Percentiles rank a stretch among this genome's conserved stretches.
Evolutionary conservation across 2,329 filamentous ascomycete genomes (phyloP).

Genomic region (Colletotrichum siamense): DNA sequence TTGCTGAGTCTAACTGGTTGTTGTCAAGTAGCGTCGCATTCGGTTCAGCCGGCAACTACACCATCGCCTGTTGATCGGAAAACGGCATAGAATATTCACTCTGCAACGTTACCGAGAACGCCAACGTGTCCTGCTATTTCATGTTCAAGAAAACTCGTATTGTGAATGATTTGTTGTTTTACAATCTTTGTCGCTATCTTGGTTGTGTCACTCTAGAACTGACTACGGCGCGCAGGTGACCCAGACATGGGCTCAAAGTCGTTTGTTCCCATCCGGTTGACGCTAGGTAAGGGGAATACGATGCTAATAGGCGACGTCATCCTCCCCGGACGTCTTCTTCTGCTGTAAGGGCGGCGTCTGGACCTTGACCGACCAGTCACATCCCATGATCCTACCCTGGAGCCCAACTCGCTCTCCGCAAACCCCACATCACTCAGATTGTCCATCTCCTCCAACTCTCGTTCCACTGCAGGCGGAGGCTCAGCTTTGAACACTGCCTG

Average conservation of each 20-base stretch:
- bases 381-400: background rate
- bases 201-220: background rate
- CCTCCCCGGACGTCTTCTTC: background rate
- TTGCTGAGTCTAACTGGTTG: background rate
- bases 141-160: background rate
- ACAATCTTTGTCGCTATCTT: background rate
- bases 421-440: conserved; percentile 19
- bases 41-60: background rate
- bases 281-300: conserved; percentile 15
- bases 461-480: conserved; percentile 49
- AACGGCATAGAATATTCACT: background rate
- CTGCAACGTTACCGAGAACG: background rate
- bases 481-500: conserved; percentile 65
- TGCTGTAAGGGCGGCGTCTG: background rate
- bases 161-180: background rate
- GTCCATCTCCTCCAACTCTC: conserved; percentile 31
- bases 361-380: background rate
- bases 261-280: background rate
- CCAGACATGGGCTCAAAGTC: conserved; percentile 13
- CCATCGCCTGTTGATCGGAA: background rate
- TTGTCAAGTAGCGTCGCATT: background rate
- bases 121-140: background rate
- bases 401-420: conserved; percentile 8
- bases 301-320: conserved; percentile 18
- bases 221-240: background rate